Evolutionary conservation across 176 grass and related monocot genomes (phyloP), one percentile per base, ranked within the genome.

Genomic region (Triticum turgidum): DNA sequence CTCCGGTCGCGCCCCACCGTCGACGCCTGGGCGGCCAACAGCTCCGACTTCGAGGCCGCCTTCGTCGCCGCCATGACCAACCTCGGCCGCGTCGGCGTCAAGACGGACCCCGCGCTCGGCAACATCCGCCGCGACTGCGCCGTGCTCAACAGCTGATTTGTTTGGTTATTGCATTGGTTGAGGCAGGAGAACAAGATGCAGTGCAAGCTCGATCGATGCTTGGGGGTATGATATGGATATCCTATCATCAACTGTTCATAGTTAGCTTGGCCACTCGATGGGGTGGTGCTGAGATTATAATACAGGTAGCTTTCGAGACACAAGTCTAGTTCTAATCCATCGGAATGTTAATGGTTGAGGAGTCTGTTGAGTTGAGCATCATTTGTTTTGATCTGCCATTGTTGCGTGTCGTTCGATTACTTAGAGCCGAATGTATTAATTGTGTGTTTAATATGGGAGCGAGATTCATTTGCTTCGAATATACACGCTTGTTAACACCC

Each of bases 121-220:
- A 92, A 98, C 84, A 95, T 98, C 18, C 91, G 96, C 37, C 69
- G 49, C 0, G 90, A 98, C 81, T 98, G 96, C 87, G 92, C 96
- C 17, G 87, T 91, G 68, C 86, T 98, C 84, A 94, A 89, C 85
- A 81, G 11, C 42, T 51, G 45, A 47, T 44, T 38, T 49, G 44
- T 0, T 44, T 44, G 20, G 7, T 35, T 29, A 7, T 58, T 21
- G 5, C 18, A 8, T 59, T 59, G 7, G 18, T 0, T 21, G 56
- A 11, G 0, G 9, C 9, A 4, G n/a, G 9, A 9, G 61, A 18
- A 18, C 54, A 58, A 58, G 54, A 58, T 21, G 54, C 54, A 17
- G 14, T 18, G 1, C 51, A 54, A 2, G 15, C 5, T 54, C 14
- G 18, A 59, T 59, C 41, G 41, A 47, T 21, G 62, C 39, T 2